Evolutionary conservation across 2,329 filamentous ascomycete genomes (phyloP).

Genomic region (Chrysosphaeria jannelii): DNA sequence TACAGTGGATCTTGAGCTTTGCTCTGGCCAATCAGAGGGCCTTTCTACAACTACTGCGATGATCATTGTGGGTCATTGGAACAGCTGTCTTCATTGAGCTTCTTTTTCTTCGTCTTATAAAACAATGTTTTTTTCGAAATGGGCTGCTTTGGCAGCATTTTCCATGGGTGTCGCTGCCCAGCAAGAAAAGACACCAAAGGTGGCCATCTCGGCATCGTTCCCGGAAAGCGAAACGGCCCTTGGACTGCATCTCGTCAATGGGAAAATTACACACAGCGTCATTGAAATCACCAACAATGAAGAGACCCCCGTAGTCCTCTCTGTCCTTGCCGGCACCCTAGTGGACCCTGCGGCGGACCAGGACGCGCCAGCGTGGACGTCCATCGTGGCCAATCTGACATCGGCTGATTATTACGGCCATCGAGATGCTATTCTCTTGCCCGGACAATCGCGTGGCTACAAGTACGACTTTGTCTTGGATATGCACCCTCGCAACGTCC

Average conservation of each 20-base stretch:
- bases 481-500: constrained; percentile 74
- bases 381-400: constrained; percentile 62
- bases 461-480: constrained; percentile 71
- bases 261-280: constrained; percentile 53
- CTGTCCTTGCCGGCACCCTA: constrained; percentile 49
- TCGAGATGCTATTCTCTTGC: constrained; percentile 22
- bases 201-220: too few species aligned
- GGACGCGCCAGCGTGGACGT: constrained; percentile 16
- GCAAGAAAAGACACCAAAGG: too few species aligned
- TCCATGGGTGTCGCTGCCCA: too few species aligned
- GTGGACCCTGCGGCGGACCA: constrained; percentile 20
- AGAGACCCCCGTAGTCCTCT: constrained; percentile 38
- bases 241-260: constrained; percentile 86
- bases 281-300: constrained; percentile 70
- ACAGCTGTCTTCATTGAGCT: too few species aligned
- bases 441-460: constrained; percentile 41
- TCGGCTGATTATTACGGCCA: constrained; percentile 40
- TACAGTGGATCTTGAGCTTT: too few species aligned
- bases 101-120: too few species aligned
- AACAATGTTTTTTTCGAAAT: too few species aligned
- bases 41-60: too few species aligned
- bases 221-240: constrained; percentile 58
- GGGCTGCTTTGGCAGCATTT: too few species aligned
- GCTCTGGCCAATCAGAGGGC: too few species aligned
- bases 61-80: too few species aligned